Percentiles rank a stretch among this genome's conserved stretches.
These are phyloP conservation scores for Veloboletus limbatus DNA, from an alignment of 1,284 basidiomycete species.

Conservation along the genomic window DNA sequence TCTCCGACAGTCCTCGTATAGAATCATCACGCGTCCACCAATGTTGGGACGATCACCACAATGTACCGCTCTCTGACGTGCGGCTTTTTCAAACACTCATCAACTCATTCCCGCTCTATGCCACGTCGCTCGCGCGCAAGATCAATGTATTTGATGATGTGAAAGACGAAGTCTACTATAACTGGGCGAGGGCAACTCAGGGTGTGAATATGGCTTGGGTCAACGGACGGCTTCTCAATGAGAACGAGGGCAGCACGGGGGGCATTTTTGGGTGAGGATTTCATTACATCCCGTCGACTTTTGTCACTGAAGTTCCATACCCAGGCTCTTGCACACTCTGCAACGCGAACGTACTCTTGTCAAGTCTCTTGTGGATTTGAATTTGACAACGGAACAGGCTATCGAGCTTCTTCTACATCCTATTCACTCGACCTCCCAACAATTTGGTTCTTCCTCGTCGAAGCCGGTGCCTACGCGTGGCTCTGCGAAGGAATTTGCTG, in stretches of 20 bases:
- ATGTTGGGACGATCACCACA: slow-evolving; percentile 20
- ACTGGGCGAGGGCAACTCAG: slow-evolving; percentile 51
- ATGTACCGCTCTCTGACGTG: slow-evolving; percentile 42
- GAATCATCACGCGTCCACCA: slow-evolving; percentile 10
- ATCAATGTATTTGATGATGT: slow-evolving; percentile 54
- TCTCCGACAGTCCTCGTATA: slow-evolving; percentile 34
- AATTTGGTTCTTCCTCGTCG: slow-evolving; percentile 1
- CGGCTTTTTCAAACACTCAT: slow-evolving; percentile 66
- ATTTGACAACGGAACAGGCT: slow-evolving; percentile 62
- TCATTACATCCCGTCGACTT: neutral
- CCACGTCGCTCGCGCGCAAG: slow-evolving; percentile 65
- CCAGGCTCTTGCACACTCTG: slow-evolving; percentile 65
- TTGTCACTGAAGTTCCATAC: neutral
- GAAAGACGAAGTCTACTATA: slow-evolving; percentile 54
- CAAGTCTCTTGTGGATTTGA: slow-evolving; percentile 56
- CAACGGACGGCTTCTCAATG: slow-evolving; percentile 67
- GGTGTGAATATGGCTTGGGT: slow-evolving; percentile 70
- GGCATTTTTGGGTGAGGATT: slow-evolving; percentile 47
- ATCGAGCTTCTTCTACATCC: slow-evolving; percentile 71
- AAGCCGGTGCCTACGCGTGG: neutral
- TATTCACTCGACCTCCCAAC: slow-evolving; percentile 25
- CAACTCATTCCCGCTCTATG: slow-evolving; percentile 88
- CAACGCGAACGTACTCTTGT: slow-evolving; percentile 74
- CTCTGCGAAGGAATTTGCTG: slow-evolving; percentile 12
- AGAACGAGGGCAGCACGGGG: slow-evolving; percentile 62